A percentile compares a stretch with the other conserved stretches of the same genome.
Evolutionary conservation across 352 stramenopile species (phyloP).

Genomic region (Phytophthora sansomeana): DNA sequence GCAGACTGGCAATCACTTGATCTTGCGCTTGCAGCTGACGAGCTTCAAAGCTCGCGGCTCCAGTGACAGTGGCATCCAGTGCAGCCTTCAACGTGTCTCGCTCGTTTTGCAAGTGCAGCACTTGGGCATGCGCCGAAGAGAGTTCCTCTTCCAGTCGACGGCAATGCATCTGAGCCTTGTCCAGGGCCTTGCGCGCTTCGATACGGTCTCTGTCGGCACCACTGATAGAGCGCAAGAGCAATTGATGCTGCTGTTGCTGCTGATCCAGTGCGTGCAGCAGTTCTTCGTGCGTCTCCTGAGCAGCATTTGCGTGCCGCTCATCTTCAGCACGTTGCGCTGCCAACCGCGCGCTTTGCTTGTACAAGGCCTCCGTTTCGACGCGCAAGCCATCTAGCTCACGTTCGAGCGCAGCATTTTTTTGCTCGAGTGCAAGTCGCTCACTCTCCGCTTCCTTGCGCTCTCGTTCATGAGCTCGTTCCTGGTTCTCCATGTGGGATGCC

Average conservation of each 20-base stretch:
- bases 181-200: conserved; percentile 44
- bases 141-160: conserved; percentile 63
- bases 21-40: conserved; percentile 53
- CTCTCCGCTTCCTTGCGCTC: conserved; percentile 40
- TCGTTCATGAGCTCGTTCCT: conserved; percentile 35
- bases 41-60: conserved; percentile 37
- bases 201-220: conserved; percentile 40
- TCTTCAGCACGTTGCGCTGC: conserved; percentile 35
- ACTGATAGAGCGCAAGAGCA: conserved; percentile 37
- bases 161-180: conserved; percentile 59
- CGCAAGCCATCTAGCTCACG: conserved; percentile 45
- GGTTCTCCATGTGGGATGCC: conserved; percentile 57
- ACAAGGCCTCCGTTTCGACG: conserved; percentile 59
- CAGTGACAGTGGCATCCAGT: conserved; percentile 32
- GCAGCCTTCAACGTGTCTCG: conserved; percentile 45
- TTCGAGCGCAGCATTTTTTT: conserved; percentile 36
- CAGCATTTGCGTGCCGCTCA: conserved; percentile 24
- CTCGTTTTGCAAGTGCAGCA: conserved; percentile 58
- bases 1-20: conserved; percentile 58
- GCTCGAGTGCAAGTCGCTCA: conserved; percentile 18
- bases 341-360: conserved; percentile 40
- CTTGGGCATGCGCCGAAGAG: conserved; percentile 42
- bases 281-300: conserved; percentile 57
- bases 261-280: conserved; percentile 50
- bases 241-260: conserved; percentile 50